A percentile compares a stretch with the other conserved stretches of the same genome.
Evolutionary conservation across 2,329 filamentous ascomycete genomes (phyloP).

Genomic region (Trichoderma asperellum): DNA sequence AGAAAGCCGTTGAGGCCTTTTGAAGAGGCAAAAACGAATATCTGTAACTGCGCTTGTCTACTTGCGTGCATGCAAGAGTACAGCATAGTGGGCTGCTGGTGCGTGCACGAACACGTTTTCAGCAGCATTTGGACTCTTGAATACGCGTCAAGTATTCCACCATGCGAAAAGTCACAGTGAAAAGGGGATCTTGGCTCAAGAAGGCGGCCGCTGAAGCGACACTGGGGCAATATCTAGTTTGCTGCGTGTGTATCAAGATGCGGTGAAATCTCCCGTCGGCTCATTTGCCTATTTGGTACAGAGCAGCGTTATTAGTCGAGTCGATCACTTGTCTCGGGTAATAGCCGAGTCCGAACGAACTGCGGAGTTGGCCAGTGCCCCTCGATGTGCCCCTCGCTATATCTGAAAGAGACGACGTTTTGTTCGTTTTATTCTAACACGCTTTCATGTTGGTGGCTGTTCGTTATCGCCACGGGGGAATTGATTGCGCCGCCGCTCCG

Average conservation of each 20-base stretch:
- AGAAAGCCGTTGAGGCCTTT: neutral
- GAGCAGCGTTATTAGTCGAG: neutral
- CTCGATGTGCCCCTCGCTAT: neutral
- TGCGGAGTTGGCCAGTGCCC: neutral
- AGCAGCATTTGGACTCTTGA: neutral
- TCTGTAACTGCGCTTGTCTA: too few species aligned
- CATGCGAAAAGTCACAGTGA: neutral
- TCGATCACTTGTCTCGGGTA: neutral
- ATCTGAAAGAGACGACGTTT: neutral
- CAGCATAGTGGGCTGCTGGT: neutral
- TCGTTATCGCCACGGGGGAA: neutral
- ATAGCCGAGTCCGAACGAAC: neutral
- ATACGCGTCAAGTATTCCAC: neutral
- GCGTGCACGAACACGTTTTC: neutral
- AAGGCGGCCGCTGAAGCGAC: neutral
- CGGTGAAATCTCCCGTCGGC: conserved; percentile 1
- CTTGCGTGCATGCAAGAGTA: too few species aligned
- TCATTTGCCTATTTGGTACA: neutral
- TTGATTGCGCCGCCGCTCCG: neutral
- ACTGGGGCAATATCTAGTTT: neutral
- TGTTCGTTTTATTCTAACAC: neutral
- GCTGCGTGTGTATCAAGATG: neutral
- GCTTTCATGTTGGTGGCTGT: neutral
- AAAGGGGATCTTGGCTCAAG: neutral
- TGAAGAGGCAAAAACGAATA: too few species aligned